Conservation (phyloP, 192 early-diverging fungal genomes). For the Coemansia aciculifera region DNA sequence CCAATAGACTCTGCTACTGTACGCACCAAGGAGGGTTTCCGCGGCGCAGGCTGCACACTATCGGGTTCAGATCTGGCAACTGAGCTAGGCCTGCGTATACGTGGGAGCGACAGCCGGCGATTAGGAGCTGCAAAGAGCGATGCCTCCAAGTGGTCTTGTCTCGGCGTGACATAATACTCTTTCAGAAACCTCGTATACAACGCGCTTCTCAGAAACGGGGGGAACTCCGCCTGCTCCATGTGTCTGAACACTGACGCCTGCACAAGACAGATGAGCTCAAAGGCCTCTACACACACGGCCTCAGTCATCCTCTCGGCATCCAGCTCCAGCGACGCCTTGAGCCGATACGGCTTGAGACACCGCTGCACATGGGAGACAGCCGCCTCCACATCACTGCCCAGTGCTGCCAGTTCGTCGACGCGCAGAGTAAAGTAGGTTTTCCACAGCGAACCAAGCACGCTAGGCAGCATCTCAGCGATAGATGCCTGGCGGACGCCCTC, state of each 20-base stretch:
- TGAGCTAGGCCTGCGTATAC: neutral
- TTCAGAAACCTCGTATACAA: constrained; percentile 66
- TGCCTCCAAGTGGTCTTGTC: constrained; percentile 29
- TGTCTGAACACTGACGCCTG: constrained; percentile 66
- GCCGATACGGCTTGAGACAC: constrained; percentile 32
- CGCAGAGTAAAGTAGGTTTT: constrained; percentile 55
- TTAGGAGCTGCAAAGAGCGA: constrained; percentile 23
- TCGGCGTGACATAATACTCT: constrained; percentile 54
- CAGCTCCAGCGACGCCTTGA: constrained; percentile 16
- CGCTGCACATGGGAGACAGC: constrained; percentile 40
- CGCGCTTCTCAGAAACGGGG: constrained; percentile 61
- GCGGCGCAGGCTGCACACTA: neutral
- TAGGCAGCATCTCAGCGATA: constrained; percentile 16
- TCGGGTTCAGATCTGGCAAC: neutral
- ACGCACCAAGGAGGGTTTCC: constrained; percentile 22
- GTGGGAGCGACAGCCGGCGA: neutral
- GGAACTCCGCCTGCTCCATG: constrained; percentile 63
- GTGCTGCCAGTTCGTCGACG: constrained; percentile 42
- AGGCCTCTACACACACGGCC: constrained; percentile 29
- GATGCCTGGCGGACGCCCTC: constrained; percentile 59
- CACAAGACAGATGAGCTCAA: constrained; percentile 43
- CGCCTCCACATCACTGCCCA: constrained; percentile 27
- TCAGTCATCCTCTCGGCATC: constrained; percentile 13
- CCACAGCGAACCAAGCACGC: constrained; percentile 49
- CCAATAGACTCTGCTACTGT: constrained; percentile 17